Base-by-base conservation (phyloP, 306 rosid species). In the Luffa acutangula region DNA sequence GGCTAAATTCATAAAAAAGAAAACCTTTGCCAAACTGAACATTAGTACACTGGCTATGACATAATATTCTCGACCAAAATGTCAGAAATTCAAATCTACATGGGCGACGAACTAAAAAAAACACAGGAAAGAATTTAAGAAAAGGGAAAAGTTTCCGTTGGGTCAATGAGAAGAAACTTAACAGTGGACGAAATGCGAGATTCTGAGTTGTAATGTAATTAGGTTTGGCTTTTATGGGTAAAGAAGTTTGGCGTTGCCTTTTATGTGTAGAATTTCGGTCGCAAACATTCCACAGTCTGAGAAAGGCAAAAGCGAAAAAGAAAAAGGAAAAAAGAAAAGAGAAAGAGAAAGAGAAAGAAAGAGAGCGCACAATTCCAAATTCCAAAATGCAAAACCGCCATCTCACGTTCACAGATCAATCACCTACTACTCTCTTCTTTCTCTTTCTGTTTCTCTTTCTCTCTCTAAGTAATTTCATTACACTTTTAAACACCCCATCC, bases 321-420 rank as follows among this genome's bases (percentile, higher is more conserved):
- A 48, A 14, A 72, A 70, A 31, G 67, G 31, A 25, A 4, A 4
- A 10, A 62, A 14, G 6, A 18, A 54, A 64, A 13, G 4, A 67
- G 21, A 67, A 3, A 67, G 18, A 18, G 10, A 21, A 18, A 41
- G 18, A 48, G 51, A 43, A 20, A 5, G 20, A n/a, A 18, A 2
- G 4, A 25, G 31, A 25, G 31, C 31, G 4, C 75, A 69, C 33
- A 20, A 46, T 72, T 48, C 21, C 58, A 33, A 21, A 45, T 72
- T 72, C 77, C 58, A 46, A 72, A 46, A 45, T 72, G 56, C 59
- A 72, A 72, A 72, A 72, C 77, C 58, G 77, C 57, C 77, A 45
- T 48, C 12, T 72, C 54, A 31, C 72, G 37, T 13, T 41, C 73
- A 64, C 20, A 64, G 75, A 67, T 67, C 75, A 67, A 39, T 67